Base-by-base conservation (phyloP, 164 flowering plant species). In the Magnolia kwangsiensis region DNA sequence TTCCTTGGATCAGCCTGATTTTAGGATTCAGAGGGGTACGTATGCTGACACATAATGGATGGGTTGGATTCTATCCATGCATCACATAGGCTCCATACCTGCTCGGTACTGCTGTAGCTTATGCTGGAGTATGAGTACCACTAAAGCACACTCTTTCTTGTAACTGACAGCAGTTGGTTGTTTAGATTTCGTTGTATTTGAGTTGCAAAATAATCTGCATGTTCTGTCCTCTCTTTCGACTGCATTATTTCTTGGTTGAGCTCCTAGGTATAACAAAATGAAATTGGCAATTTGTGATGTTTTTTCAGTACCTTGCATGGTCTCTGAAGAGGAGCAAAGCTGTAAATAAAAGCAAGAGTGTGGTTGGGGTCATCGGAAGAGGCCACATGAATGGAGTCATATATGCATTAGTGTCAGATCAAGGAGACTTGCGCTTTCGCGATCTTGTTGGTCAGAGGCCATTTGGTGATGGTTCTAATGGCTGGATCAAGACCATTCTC, bases 371-470 rank as follows among this genome's bases (percentile, higher is more conserved):
- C 51, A 92, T 94, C 7, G 99, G 99, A 72, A 91, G 89, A 74
- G 91, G 97, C 21, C 99, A 96, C 82, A 84, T 96, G 93, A 96
- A 96, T 10, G 99, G 98, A 7, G 97, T 96, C 45, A 85, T 93
- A 58, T 91, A 93, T 73, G 90, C 98, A n/a, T 82, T 96, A 1
- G 63, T 91, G 51, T 89, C 97, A 1, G 98, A 94, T 83, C 88
- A 76, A 49, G 98, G 97, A 55, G 83, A 90, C 85, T 75, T 96
- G 78, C 85, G 98, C 64, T 96, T 93, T 67, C 83, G 87, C 1
- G 99, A 96, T 78, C 89, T 96, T 37, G 87, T 80, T 0, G 97
- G 97, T 61, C 67, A 74, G 76, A 76, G 79, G 67, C 51, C 86
- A 61, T 77, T 80, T 24, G 81, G 80, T 19, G 78, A 67, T 23